Evolutionary conservation across 305 asterid genomes (phyloP), one percentile per base, ranked within the genome.

Genomic region (Fraxinus xanthoxyloides): DNA sequence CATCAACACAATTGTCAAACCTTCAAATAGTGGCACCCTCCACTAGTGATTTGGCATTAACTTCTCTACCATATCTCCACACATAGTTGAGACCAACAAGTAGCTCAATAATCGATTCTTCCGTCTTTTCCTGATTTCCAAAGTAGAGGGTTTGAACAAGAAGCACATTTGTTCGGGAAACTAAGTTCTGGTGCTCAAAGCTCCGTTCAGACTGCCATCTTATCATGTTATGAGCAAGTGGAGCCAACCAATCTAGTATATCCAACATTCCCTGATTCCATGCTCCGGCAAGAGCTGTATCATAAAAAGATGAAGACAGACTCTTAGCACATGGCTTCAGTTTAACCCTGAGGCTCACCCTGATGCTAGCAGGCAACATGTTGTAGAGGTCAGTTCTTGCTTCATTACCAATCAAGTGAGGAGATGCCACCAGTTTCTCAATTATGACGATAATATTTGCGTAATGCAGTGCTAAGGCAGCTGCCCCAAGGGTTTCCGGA

Each of bases 121-220:
- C 98, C 0, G 98, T 92, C 90, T 90, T 95, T 40, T 89, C 97
- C 81, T 90, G 96, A 76, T 92, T 93, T 1, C 98, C 98, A 84
- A 91, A 92, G 90, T 82, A 90, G 28, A 95, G 97, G 4, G 98
- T 93, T 65, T 95, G 98, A 21, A 95, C 97, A 5, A 95, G 97
- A 78, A 93, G 92, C 76, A 93, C 92, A 51, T 95, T 90, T n/a
- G 95, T 92, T 77, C 88, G 88, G 4, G 95, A 90, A 46, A 89
- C 92, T 78, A 90, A 74, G 85, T 81, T 91, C 82, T 90, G 98
- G 85, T 93, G 95, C 85, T 92, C 98, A 59, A 91, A 90, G 82
- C 97, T 95, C 79, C 98, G 82, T 80, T 93, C 98, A 0, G 98
- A 91, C 81, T 95, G 98, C 98, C 98, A 95, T 79, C 95, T 91